Conservation (phyloP, 345 rosid species). For the Hibiscus syriacus region DNA sequence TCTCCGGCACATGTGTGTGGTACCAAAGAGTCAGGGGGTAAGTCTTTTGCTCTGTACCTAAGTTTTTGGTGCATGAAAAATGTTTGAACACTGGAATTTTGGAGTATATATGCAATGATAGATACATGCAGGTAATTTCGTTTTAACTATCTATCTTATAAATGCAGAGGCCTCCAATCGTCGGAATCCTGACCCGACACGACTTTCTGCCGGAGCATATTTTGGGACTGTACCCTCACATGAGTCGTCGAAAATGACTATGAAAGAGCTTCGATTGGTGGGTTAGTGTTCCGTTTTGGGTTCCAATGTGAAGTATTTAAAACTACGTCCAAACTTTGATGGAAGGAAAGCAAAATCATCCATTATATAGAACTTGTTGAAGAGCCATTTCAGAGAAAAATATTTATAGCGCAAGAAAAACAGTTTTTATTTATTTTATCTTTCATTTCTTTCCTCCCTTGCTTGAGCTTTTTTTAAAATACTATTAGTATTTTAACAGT, state of each 20-base stretch:
- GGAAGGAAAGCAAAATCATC: not conserved
- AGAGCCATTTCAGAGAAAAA: not conserved
- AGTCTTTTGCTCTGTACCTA: slow-evolving; percentile 7
- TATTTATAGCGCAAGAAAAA: not conserved
- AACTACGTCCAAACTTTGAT: not conserved
- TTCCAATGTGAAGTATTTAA: not conserved
- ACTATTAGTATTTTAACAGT: no score
- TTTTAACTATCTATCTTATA: not conserved
- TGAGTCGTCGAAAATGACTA: slow-evolving; percentile 7
- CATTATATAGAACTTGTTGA: not conserved
- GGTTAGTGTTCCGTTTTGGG: not conserved
- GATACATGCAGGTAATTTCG: not conserved
- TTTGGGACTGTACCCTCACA: slow-evolving; percentile 62
- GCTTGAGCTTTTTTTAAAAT: no score
- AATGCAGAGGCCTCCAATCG: slow-evolving; percentile 75
- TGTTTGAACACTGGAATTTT: no score
- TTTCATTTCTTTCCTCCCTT: not conserved
- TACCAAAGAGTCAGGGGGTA: slow-evolving; percentile 52
- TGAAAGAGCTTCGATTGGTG: not conserved
- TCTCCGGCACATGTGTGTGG: slow-evolving; percentile 58
- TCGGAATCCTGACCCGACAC: slow-evolving; percentile 85
- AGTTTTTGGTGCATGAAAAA: not conserved
- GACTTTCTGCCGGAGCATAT: slow-evolving; percentile 91
- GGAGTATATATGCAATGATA: no score
- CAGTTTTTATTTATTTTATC: not conserved